A percentile compares a stretch with the other conserved stretches of the same genome.
Conservation (phyloP, 2,329 filamentous ascomycete genomes). For the Leptosphaerulina australis region DNA sequence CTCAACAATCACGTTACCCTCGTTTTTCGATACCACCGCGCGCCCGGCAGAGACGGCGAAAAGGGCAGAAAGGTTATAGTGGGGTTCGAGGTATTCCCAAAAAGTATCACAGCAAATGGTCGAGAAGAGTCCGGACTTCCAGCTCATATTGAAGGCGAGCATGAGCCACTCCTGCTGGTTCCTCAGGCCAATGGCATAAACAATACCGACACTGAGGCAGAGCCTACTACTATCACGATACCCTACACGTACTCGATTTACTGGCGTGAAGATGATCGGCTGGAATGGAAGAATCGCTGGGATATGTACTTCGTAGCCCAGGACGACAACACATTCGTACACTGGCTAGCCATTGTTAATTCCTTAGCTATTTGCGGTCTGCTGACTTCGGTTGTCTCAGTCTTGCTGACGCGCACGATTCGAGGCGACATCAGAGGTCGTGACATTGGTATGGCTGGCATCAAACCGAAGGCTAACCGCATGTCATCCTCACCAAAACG, state of each 20-base stretch:
- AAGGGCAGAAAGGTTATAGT: conserved; percentile 80
- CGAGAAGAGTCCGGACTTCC: conserved; percentile 72
- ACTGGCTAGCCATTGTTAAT: conserved; percentile 89
- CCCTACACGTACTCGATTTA: conserved; percentile 91
- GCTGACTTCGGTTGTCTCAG: conserved; percentile 77
- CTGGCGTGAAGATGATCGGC: conserved; percentile 78
- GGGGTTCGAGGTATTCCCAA: conserved; percentile 88
- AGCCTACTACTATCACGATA: conserved; percentile 70
- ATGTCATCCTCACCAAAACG: conserved; percentile 50
- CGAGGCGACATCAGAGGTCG: conserved; percentile 78
- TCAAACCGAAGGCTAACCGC: conserved; percentile 43
- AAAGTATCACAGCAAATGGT: conserved; percentile 71
- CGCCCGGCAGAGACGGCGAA: conserved; percentile 70
- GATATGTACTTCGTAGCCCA: conserved; percentile 90
- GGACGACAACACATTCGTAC: conserved; percentile 78
- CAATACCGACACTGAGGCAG: conserved; percentile 59
- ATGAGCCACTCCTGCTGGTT: conserved; percentile 72
- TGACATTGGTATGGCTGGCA: conserved; percentile 57
- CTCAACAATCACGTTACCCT: conserved; percentile 90
- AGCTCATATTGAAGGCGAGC: conserved; percentile 65
- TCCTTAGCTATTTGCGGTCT: conserved; percentile 82
- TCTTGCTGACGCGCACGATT: conserved; percentile 80
- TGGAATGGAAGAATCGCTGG: conserved; percentile 87
- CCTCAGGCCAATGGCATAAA: conserved; percentile 63
- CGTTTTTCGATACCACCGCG: conserved; percentile 77